Conservation (phyloP, 2,329 filamentous ascomycete species). For the Aspergillus neoniger region DNA sequence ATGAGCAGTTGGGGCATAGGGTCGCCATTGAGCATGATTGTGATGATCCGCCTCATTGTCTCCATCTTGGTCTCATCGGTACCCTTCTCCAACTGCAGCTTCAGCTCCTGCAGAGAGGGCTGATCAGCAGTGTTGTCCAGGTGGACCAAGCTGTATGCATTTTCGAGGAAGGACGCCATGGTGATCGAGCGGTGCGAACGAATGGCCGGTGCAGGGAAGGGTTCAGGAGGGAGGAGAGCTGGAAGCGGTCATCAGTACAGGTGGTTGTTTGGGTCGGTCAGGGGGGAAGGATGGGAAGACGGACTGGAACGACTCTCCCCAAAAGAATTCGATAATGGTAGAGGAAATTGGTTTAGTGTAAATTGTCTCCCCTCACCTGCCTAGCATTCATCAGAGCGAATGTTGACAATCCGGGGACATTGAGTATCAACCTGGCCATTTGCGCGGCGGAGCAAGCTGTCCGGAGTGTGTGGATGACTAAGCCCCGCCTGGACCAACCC, state of each 20-base stretch:
- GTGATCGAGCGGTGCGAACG: slow-evolving; percentile 41
- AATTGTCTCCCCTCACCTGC: slow-evolving; percentile 40
- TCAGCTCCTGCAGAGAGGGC: slow-evolving; percentile 85
- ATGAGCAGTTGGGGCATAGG: slow-evolving; percentile 93
- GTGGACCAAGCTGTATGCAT: slow-evolving; percentile 94
- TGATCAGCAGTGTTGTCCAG: slow-evolving; percentile 96
- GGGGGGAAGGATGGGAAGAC: slow-evolving; percentile 18
- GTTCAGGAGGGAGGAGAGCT: slow-evolving; percentile 35
- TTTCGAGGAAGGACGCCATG: slow-evolving; percentile 95
- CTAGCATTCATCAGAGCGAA: slow-evolving; percentile 39
- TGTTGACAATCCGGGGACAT: slow-evolving; percentile 34
- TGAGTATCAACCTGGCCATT: slow-evolving; percentile 46
- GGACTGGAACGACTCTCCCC: slow-evolving; percentile 34
- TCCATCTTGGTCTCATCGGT: slow-evolving; percentile 91
- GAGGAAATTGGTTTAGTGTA: slow-evolving; percentile 31
- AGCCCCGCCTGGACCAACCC: slow-evolving; percentile 31
- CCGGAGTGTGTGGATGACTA: slow-evolving; percentile 50
- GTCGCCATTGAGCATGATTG: slow-evolving; percentile 97
- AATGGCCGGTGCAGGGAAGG: slow-evolving; percentile 25
- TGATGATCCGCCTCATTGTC: slow-evolving; percentile 94
- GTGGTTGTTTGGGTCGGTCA: slow-evolving; percentile 29
- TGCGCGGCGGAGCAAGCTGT: slow-evolving; percentile 38
- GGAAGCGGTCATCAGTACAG: slow-evolving; percentile 32
- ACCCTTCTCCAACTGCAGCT: slow-evolving; percentile 89
- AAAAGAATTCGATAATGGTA: slow-evolving; percentile 22